Base-by-base conservation (phyloP, 495 filamentous ascomycete species). In the Aspergillus hancockii region DNA sequence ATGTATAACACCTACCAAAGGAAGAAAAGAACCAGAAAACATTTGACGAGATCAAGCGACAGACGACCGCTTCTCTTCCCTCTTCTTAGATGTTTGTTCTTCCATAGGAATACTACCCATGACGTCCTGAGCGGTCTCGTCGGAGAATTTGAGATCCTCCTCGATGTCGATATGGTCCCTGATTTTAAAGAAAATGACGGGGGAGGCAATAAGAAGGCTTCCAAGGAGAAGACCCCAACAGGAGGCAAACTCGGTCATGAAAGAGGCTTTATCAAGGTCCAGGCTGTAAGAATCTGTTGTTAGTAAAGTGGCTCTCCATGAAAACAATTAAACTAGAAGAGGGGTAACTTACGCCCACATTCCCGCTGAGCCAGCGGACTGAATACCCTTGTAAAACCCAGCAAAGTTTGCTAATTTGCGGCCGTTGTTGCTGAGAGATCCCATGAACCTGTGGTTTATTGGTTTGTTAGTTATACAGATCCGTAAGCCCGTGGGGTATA, bases 311-410 rank as follows among this genome's bases (percentile, higher is more conserved):
- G 34, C 34, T 31, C 8, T 12, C 8, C 49, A 36, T 46, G 25
- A 28, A 28, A 28, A 28, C 25, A 28, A 28, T 21, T 19, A 18
- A 34, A 25, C 3, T 8, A 12, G 25, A 16, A 40, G 43, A 23
- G 1, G 18, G n/a, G 23, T 47, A n/a, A 47, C 71, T 67, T 73
- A 78, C 76, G 87, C 81, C 90, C 89, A 97, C 67, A 89, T 90
- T 49, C 93, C 83, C n/a, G 92, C 93, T 8, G 87, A 85, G 60
- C 92, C 93, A n/a, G 91, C 92, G 30, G 90, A 94, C 74, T 97
- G 93, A 64, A 98, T 90, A n/a, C 90, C 91, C 69, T 97, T 97
- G 83, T 96, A 97, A 80, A 93, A 97, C 54, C 93, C 93, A 32
- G 91, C 86, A 66, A 94, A 90, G 78, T 97, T 96, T 75, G 93